A percentile compares a stretch with the other conserved stretches of the same genome.
phyloP scores from a whole-genome alignment of 768 basidiomycete species.

The Pleurotus tuoliensis region DNA sequence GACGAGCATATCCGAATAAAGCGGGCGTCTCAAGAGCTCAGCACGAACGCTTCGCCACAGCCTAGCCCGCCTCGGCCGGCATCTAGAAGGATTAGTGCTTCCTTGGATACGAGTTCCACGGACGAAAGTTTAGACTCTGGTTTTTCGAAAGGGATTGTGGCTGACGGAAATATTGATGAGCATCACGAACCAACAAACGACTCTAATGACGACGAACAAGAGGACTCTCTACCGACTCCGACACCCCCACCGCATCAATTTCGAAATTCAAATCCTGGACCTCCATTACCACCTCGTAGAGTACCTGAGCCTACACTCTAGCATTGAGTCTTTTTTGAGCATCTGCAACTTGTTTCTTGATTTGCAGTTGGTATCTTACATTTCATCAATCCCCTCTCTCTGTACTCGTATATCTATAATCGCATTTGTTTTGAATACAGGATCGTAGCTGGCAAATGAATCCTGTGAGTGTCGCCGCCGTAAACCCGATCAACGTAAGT shows the following conservation, averaged over 20 bases:
- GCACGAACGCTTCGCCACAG: slow-evolving; percentile 3
- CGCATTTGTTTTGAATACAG: no score
- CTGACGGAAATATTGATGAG: background rate
- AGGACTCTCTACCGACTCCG: slow-evolving; percentile 1
- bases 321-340: background rate
- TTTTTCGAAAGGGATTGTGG: background rate
- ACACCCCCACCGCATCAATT: slow-evolving; percentile 1
- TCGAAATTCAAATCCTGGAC: slow-evolving; percentile 15
- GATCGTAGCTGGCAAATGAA: no score
- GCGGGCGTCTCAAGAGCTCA: slow-evolving; percentile 21
- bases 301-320: slow-evolving; percentile 1
- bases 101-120: background rate
- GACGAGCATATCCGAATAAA: slow-evolving; percentile 31
- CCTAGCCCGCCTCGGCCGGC: slow-evolving; percentile 12
- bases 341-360: background rate
- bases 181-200: background rate
- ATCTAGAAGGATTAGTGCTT: slow-evolving; percentile 4
- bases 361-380: background rate
- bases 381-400: no score
- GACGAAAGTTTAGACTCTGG: background rate
- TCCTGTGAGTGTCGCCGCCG: no score
- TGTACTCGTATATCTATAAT: no score
- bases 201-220: background rate
- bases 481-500: no score
- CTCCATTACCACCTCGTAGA: slow-evolving; percentile 32